Percentiles rank a stretch among this genome's conserved stretches.
phyloP scores from a whole-genome alignment of 257 asterid species.

The Voacanga thouarsii region DNA sequence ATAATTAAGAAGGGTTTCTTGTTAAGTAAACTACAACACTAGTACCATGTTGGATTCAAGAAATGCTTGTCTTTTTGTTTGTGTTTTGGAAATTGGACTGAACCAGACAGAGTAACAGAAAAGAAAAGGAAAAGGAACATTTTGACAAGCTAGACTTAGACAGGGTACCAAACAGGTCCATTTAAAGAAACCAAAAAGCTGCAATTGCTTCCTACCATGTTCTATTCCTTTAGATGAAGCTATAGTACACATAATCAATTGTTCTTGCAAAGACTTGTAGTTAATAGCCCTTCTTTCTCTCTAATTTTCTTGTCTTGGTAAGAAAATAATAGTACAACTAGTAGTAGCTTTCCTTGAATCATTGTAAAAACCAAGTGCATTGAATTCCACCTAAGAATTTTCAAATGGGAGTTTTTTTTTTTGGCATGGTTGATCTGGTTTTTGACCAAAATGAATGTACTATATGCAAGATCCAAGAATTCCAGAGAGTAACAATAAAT shows the following conservation, averaged over 20 bases:
- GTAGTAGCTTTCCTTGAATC: too few relatives aligned
- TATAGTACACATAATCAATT: too few relatives aligned
- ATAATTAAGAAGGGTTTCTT: too few relatives aligned
- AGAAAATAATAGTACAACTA: too few relatives aligned
- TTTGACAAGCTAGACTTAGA: neutral
- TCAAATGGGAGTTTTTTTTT: neutral
- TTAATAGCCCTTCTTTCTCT: too few relatives aligned
- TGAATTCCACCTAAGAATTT: neutral
- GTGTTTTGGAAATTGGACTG: neutral
- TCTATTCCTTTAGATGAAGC: too few relatives aligned
- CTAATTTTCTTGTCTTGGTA: too few relatives aligned
- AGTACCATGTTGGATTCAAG: too few relatives aligned
- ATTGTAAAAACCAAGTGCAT: neutral
- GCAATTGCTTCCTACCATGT: neutral
- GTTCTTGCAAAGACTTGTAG: too few relatives aligned
- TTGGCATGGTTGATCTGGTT: neutral
- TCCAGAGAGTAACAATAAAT: constrained; percentile 1
- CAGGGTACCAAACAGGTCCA: neutral
- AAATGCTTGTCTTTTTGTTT: neutral
- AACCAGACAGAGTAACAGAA: neutral
- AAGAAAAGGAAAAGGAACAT: neutral
- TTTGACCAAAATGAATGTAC: constrained; percentile 30
- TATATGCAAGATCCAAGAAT: constrained; percentile 41
- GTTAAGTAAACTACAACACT: too few relatives aligned
- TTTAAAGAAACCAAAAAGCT: neutral